These are phyloP conservation scores for Polymyxa betae DNA, from an alignment of 208 protist genomes.

Conservation along the genomic window DNA sequence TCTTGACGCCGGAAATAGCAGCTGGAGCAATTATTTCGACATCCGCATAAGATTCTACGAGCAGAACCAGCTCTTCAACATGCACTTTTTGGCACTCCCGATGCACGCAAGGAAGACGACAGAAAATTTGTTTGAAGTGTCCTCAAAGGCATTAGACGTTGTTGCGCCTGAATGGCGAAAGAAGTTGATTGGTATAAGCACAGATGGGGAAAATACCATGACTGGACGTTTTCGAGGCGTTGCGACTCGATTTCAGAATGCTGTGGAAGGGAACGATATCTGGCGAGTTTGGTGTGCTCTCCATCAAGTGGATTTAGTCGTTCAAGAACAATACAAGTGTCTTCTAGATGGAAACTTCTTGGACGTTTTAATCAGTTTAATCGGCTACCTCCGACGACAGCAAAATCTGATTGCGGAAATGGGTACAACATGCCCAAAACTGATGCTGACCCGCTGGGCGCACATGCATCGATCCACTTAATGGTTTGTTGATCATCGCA, in stretches of 20 bases:
- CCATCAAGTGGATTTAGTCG: not conserved
- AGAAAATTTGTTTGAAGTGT: slow-evolving; percentile 1
- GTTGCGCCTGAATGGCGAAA: not conserved
- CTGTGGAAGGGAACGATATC: not conserved
- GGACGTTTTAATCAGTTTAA: not conserved
- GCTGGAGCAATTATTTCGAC: not conserved
- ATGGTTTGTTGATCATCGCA: not conserved
- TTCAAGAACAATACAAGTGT: not conserved
- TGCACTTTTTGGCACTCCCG: not conserved
- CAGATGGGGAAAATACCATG: slow-evolving; percentile 1
- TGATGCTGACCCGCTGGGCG: not conserved
- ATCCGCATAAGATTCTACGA: not conserved
- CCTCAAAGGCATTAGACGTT: not conserved
- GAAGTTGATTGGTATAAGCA: not conserved
- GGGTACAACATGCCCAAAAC: not conserved
- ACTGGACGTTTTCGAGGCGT: not conserved
- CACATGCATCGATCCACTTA: slow-evolving; percentile 9
- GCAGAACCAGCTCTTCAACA: not conserved
- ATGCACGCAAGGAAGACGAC: not conserved
- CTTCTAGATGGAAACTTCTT: not conserved
- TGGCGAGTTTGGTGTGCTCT: not conserved
- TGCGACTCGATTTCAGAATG: not conserved
- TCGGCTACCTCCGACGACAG: not conserved
- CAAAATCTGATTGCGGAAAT: not conserved
- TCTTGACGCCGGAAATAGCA: not conserved